Conservation (phyloP, 805 yeast genomes). For the Lipomyces mesembrius region DNA sequence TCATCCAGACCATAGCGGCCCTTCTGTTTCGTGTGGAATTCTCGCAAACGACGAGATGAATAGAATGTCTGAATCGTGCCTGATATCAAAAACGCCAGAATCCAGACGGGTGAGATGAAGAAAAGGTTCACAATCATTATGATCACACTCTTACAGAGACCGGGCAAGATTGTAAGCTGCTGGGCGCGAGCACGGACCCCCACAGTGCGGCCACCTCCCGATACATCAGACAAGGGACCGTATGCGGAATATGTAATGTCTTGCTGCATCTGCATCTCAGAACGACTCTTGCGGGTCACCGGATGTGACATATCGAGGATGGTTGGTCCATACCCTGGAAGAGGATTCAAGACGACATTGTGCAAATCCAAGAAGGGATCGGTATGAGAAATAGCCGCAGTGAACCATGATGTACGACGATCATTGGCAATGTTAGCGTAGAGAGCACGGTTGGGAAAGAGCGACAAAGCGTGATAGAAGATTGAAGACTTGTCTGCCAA, state of each 20-base stretch:
- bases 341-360: conserved; percentile 41
- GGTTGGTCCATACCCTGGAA: conserved; percentile 59
- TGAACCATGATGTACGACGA: conserved; percentile 81
- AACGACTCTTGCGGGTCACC: conserved; percentile 40
- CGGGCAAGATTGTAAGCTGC: conserved; percentile 21
- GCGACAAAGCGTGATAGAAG: conserved; percentile 60
- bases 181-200: conserved; percentile 16
- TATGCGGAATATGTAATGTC: conserved; percentile 14
- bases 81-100: conserved; percentile 58
- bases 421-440: conserved; percentile 83
- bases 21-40: conserved; percentile 36
- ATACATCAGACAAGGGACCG: conserved; percentile 21
- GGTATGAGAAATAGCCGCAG: conserved; percentile 66
- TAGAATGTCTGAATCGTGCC: conserved; percentile 50
- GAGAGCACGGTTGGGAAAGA: conserved; percentile 59
- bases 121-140: conserved; percentile 47
- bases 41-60: conserved; percentile 49
- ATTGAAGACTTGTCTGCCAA: conserved; percentile 68
- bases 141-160: conserved; percentile 32
- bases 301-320: conserved; percentile 59
- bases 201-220: conserved; percentile 15
- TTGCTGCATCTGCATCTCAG: neutral
- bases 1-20: conserved; percentile 38
- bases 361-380: conserved; percentile 60
- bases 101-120: conserved; percentile 67